These are phyloP conservation scores for Chlamydomonas eustigma DNA, from an alignment of 139 green algal genomes.

Conservation along the genomic window DNA sequence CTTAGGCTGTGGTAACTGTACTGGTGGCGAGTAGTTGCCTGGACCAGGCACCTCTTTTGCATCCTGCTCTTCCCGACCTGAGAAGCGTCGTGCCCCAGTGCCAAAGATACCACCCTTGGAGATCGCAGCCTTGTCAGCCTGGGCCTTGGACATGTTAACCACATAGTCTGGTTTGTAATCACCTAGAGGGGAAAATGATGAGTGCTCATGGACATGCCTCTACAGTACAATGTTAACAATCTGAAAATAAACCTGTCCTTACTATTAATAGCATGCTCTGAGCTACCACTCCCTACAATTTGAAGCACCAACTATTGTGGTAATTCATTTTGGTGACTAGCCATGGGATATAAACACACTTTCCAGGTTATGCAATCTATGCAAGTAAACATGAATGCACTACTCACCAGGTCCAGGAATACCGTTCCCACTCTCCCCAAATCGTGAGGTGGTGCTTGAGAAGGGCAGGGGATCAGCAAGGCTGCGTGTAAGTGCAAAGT, in stretches of 20 bases:
- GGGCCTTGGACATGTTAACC: background rate
- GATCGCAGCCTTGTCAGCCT: slow-evolving; percentile 11
- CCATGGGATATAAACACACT: too few species aligned
- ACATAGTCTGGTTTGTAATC: slow-evolving; percentile 13
- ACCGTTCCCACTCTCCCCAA: background rate
- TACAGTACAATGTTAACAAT: too few species aligned
- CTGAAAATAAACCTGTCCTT: too few species aligned
- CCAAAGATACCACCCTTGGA: slow-evolving; percentile 13
- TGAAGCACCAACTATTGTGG: too few species aligned
- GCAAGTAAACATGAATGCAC: background rate
- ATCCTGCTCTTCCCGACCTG: background rate
- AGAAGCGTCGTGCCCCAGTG: background rate
- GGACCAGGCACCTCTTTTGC: background rate
- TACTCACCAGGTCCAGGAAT: background rate
- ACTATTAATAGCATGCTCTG: too few species aligned
- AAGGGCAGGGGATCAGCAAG: background rate
- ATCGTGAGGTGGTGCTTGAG: background rate
- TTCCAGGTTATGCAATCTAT: background rate
- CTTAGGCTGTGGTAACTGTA: background rate
- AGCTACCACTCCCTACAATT: too few species aligned
- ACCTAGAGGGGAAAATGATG: background rate
- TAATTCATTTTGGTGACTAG: too few species aligned
- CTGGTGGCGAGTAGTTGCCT: slow-evolving; percentile 4
- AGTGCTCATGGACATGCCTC: too few species aligned
- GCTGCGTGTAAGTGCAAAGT: background rate